Base-by-base conservation (phyloP, 805 yeast species). In the Yamadazyma philogaea region DNA sequence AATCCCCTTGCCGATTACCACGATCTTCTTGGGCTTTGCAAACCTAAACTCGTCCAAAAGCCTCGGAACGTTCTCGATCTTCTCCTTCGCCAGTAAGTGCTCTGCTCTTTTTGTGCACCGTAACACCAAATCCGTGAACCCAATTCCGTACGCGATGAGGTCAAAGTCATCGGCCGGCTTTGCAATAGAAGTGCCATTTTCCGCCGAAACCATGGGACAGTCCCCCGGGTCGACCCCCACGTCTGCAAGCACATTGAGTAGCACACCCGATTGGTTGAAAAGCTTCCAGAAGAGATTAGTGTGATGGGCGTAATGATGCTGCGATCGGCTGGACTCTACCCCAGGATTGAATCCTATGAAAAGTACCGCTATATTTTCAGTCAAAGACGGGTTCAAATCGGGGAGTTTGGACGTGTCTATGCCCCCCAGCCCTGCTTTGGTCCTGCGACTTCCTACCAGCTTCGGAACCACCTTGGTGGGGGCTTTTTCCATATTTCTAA, bases 281-380 rank as follows among this genome's bases (percentile, higher is more conserved):
- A 83, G 58, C 45, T 73, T 78, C 90, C 90, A 84, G 55, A 85
- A 84, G 27, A 72, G 55, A 52, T 84, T 84, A 10, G 85, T 70
- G 15, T 64, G 76, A 54, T 85, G 90, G 0, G 91, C 91, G 56
- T 81, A 84, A 53, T 83, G 78, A 54, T 84, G 90, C 26, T 84
- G 88, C 7, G 63, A 57, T 15, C 61, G 50, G 0, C 87, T 76
- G 1, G 89, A 81, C 51, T 70, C 72, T 3, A 79, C 59, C 2
- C 90, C 86, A 0, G 93, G 93, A 52, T 84, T 84, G 64, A 72
- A 82, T 1, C 93, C 93, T 3, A 84, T 69, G 50, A 84, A 84
- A 3, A 84, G 68, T 1, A 82, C 39, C 12, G 52, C 44, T 31
- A 64, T 51, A 36, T 55, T 39, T 2, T 43, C 39, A 14, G 48